A percentile compares a stretch with the other conserved stretches of the same genome.
These are phyloP conservation scores for Glaciozyma antarctica DNA, from an alignment of 768 basidiomycete genomes.

Conservation along the genomic window DNA sequence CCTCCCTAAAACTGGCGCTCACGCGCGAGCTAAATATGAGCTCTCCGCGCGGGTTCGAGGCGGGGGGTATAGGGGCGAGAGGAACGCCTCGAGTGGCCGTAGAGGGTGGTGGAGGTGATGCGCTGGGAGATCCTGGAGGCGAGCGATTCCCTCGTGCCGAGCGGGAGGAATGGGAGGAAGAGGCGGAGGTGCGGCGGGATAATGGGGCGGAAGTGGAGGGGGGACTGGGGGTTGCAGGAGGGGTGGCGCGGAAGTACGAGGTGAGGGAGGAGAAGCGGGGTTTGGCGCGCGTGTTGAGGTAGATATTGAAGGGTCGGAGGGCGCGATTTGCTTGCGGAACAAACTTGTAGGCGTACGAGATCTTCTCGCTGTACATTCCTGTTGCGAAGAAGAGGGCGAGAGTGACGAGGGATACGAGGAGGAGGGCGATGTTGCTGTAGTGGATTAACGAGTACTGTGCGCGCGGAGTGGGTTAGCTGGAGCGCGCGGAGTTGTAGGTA, in stretches of 20 bases:
- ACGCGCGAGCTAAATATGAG: conserved; percentile 90
- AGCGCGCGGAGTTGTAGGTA: neutral
- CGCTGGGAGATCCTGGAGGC: conserved; percentile 35
- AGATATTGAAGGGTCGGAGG: conserved; percentile 88
- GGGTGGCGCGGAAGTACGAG: conserved; percentile 36
- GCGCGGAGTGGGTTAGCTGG: neutral
- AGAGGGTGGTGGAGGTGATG: conserved; percentile 34
- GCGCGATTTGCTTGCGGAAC: conserved; percentile 91
- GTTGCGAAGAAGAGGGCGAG: conserved; percentile 90
- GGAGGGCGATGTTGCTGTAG: conserved; percentile 65
- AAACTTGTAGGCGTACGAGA: conserved; percentile 94
- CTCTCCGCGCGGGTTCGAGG: conserved; percentile 84
- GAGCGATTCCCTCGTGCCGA: conserved; percentile 11
- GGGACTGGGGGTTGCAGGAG: conserved; percentile 4
- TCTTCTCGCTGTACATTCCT: conserved; percentile 92
- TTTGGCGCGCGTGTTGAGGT: conserved; percentile 81
- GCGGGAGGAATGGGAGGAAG: conserved; percentile 37
- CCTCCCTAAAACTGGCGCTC: conserved; percentile 68
- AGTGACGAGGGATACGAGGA: conserved; percentile 82
- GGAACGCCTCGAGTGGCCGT: conserved; percentile 31
- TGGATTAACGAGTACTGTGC: conserved; percentile 36
- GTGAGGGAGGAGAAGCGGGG: conserved; percentile 43
- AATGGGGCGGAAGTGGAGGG: conserved; percentile 18
- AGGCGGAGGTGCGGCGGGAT: conserved; percentile 13
- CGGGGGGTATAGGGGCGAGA: conserved; percentile 76